These are phyloP conservation scores for Penicillium sp. DNA, from an alignment of 2,329 filamentous ascomycete species.

Conservation along the genomic window DNA sequence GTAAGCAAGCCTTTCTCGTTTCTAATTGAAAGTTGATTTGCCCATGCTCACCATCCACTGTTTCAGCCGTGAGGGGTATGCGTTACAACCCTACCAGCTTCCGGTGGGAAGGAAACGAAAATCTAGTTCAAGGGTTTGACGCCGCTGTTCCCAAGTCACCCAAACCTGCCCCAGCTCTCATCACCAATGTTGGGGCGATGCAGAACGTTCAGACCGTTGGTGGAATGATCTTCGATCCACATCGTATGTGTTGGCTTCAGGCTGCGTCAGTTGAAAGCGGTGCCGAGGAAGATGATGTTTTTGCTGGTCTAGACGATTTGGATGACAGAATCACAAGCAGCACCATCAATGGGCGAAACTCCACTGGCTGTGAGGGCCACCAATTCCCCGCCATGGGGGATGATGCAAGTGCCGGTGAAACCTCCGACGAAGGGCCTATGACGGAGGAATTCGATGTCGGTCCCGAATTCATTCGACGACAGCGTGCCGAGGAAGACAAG, in stretches of 20 bases:
- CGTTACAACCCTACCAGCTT: constrained; percentile 84
- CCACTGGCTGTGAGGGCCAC: constrained; percentile 28
- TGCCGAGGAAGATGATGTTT: constrained; percentile 82
- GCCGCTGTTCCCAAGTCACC: constrained; percentile 40
- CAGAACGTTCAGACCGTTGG: constrained; percentile 91
- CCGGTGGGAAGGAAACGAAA: constrained; percentile 96
- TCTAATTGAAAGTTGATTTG: neutral
- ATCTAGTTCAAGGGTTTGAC: constrained; percentile 75
- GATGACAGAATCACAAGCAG: constrained; percentile 58
- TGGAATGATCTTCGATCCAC: constrained; percentile 98
- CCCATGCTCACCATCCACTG: constrained; percentile 4
- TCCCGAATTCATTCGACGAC: constrained; percentile 84
- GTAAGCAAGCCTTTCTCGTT: constrained; percentile 53
- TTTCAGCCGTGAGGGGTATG: constrained; percentile 85
- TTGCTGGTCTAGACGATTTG: constrained; percentile 90
- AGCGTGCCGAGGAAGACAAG: constrained; percentile 85
- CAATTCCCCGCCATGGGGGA: constrained; percentile 34
- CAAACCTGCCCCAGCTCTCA: constrained; percentile 64
- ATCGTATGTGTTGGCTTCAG: constrained; percentile 97
- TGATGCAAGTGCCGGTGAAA: constrained; percentile 46
- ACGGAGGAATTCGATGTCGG: constrained; percentile 98
- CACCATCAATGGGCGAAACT: constrained; percentile 20
- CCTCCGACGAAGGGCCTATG: constrained; percentile 73
- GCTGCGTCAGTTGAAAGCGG: constrained; percentile 52
- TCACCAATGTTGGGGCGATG: constrained; percentile 80